These are phyloP conservation scores for Annona cherimola DNA, from an alignment of 164 flowering plant species.

Conservation along the genomic window DNA sequence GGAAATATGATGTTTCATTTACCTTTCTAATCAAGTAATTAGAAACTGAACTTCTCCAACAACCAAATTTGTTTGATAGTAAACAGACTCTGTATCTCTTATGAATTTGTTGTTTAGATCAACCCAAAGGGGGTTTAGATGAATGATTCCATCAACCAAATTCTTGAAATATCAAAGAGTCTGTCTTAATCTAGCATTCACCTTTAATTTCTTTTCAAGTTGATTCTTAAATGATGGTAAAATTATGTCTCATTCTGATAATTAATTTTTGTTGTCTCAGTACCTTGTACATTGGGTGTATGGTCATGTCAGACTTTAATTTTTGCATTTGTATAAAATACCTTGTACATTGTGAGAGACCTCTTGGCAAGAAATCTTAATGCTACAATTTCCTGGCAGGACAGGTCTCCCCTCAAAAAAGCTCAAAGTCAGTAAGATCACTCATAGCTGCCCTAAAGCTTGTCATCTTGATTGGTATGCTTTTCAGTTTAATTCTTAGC, in stretches of 20 bases:
- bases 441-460: constrained; percentile 83
- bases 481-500: background rate
- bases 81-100: too few relatives aligned
- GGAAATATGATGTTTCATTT: too few relatives aligned
- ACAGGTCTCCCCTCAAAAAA: constrained; percentile 28
- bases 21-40: too few relatives aligned
- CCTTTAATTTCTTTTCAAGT: background rate
- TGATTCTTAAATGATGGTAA: background rate
- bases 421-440: constrained; percentile 36
- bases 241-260: background rate
- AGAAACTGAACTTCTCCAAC: too few relatives aligned
- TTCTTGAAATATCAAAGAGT: too few relatives aligned
- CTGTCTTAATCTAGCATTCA: background rate
- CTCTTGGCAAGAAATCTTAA: constrained; percentile 4
- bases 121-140: too few relatives aligned
- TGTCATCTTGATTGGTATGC: constrained; percentile 74
- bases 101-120: too few relatives aligned
- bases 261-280: background rate
- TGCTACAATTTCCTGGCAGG: constrained; percentile 35
- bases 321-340: background rate
- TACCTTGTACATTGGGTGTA: background rate
- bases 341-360: background rate
- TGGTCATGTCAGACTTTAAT: background rate
- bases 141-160: too few relatives aligned
- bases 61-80: too few relatives aligned